phyloP scores from a whole-genome alignment of 306 rosid species.

The Cucurbita argyrosperma region DNA sequence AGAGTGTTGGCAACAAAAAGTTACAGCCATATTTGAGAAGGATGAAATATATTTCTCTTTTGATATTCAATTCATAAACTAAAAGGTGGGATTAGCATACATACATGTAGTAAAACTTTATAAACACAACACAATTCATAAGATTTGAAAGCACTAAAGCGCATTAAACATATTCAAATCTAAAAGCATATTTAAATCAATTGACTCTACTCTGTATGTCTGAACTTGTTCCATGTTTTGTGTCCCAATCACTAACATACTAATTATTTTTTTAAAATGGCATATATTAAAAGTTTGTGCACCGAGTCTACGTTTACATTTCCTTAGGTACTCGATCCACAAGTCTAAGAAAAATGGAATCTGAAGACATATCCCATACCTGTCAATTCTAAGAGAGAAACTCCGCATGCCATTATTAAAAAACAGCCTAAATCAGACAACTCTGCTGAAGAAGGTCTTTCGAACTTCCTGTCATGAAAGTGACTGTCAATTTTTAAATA shows the following conservation, averaged over 20 bases:
- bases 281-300: not conserved
- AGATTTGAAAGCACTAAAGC: not conserved
- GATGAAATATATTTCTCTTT: not conserved
- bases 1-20: not conserved
- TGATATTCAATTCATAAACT: not conserved
- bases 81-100: not conserved
- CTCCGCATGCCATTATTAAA: conserved; percentile 71
- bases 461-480: conserved; percentile 82
- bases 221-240: not conserved
- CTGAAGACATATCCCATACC: conserved; percentile 20
- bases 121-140: not conserved
- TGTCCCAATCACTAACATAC: not conserved
- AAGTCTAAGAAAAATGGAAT: not conserved
- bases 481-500: conserved; percentile 25
- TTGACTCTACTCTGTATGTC: not conserved
- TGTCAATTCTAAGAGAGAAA: conserved; percentile 64
- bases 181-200: not conserved
- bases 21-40: not conserved
- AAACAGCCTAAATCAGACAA: conserved; percentile 86
- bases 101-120: not conserved
- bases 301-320: not conserved
- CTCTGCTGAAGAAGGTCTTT: conserved; percentile 72
- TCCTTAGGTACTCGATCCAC: not conserved
- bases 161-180: not conserved
- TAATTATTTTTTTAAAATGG: not conserved